Evolutionary conservation across 75 land plant species (phyloP).

Genomic region (Adiantum capillusveneris): DNA sequence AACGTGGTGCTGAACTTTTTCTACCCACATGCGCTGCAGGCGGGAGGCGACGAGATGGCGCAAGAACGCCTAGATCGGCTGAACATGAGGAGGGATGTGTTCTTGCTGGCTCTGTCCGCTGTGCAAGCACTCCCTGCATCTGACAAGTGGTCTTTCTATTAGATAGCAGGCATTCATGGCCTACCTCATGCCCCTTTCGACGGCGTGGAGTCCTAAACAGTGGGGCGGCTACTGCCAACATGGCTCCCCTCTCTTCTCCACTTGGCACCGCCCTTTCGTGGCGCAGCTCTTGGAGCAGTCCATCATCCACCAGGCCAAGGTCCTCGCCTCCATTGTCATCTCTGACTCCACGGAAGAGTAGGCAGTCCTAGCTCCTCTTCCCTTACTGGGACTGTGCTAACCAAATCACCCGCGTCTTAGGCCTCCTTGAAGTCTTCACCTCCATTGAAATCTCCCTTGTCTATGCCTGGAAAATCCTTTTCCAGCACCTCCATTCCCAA

Average conservation of each 20-base stretch:
- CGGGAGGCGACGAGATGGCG: not conserved
- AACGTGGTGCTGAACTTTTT: not conserved
- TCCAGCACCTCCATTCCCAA: not conserved
- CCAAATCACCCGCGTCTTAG: conserved; percentile 3
- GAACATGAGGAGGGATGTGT: not conserved
- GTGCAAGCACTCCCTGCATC: not conserved
- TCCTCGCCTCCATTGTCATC: not conserved
- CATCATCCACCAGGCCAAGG: conserved; percentile 1
- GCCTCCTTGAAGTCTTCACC: conserved; percentile 4
- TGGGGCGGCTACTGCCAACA: conserved; percentile 4
- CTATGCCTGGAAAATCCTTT: conserved; percentile 4
- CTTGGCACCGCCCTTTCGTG: conserved; percentile 3
- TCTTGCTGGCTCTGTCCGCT: not conserved
- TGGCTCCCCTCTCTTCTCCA: not conserved
- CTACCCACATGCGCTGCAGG: not conserved
- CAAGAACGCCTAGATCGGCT: not conserved
- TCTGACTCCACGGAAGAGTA: not conserved
- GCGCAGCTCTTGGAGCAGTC: conserved; percentile 2
- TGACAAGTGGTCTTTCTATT: conserved; percentile 2
- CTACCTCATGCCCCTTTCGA: not conserved
- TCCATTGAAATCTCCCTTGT: not conserved
- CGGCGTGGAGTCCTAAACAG: not conserved
- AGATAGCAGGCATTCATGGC: conserved; percentile 1
- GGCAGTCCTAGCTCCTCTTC: not conserved
- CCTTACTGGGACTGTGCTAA: conserved; percentile 8